These are phyloP conservation scores for Saturnispora sekii DNA, from an alignment of 805 yeast genomes.

Conservation along the genomic window DNA sequence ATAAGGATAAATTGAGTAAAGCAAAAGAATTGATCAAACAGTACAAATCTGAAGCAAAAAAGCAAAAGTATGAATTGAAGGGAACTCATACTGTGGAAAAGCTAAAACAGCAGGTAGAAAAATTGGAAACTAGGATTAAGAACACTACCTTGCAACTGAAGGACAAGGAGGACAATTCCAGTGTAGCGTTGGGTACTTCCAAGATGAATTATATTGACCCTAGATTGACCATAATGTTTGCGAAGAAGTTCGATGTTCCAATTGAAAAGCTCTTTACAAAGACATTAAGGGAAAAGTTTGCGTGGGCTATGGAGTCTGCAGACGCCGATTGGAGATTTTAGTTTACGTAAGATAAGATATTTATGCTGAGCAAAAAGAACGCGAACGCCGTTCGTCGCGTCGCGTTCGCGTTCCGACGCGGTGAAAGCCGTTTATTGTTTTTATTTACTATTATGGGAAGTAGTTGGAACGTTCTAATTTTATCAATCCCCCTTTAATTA, in stretches of 20 bases:
- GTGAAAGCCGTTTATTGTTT: not conserved
- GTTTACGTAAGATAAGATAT: not conserved
- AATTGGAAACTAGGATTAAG: constrained; percentile 58
- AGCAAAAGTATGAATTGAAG: constrained; percentile 50
- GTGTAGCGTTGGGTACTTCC: constrained; percentile 87
- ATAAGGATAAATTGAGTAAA: constrained; percentile 45
- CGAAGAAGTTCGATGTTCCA: constrained; percentile 80
- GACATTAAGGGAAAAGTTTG: constrained; percentile 84
- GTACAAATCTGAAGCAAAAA: constrained; percentile 47
- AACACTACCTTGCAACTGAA: constrained; percentile 67
- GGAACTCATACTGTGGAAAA: constrained; percentile 53
- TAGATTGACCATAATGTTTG: constrained; percentile 77
- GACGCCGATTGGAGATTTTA: constrained; percentile 84
- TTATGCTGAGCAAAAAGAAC: not conserved
- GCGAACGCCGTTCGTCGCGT: not conserved
- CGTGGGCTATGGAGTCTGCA: constrained; percentile 90
- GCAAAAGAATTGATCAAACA: constrained; percentile 42
- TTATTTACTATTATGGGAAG: not conserved
- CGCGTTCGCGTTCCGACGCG: not conserved
- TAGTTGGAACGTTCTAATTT: not conserved
- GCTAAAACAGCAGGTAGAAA: constrained; percentile 58
- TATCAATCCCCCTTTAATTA: not conserved
- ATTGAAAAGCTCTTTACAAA: constrained; percentile 87
- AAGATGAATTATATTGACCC: constrained; percentile 96
- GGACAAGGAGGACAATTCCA: constrained; percentile 90